Evolutionary conservation across 768 basidiomycete genomes (phyloP).

Genomic region (Boletus sp.): DNA sequence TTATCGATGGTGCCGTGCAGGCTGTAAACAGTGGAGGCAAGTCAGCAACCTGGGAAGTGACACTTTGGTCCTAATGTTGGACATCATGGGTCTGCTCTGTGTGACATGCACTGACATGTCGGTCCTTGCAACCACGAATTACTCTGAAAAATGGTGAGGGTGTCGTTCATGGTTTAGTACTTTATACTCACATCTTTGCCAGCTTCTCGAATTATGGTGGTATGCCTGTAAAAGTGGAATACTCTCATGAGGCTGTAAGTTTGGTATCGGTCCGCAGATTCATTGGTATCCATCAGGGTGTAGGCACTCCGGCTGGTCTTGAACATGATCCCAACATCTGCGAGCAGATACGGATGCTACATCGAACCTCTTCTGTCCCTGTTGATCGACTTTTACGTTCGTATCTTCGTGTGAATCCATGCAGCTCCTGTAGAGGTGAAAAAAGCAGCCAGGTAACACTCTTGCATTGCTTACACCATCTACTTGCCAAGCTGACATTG

Average conservation of each 20-base stretch:
- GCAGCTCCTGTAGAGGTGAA: slow-evolving; percentile 83
- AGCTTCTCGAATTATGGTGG: slow-evolving; percentile 98
- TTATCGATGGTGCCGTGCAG: slow-evolving; percentile 93
- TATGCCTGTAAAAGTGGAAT: slow-evolving; percentile 86
- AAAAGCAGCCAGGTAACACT: slow-evolving; percentile 66
- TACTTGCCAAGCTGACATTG: slow-evolving; percentile 2
- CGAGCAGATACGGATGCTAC: slow-evolving; percentile 88
- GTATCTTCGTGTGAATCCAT: slow-evolving; percentile 81
- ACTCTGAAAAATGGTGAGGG: slow-evolving; percentile 90
- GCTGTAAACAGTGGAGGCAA: slow-evolving; percentile 83
- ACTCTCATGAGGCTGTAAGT: slow-evolving; percentile 88
- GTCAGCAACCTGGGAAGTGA: slow-evolving; percentile 14
- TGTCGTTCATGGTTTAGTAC: not conserved
- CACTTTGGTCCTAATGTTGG: not conserved
- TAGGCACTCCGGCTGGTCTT: slow-evolving; percentile 92
- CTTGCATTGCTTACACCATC: not conserved
- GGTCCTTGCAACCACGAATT: slow-evolving; percentile 91
- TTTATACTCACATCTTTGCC: not conserved
- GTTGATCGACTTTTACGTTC: slow-evolving; percentile 97
- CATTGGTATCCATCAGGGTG: not conserved
- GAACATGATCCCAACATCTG: slow-evolving; percentile 79
- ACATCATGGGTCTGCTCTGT: slow-evolving; percentile 68
- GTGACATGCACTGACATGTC: slow-evolving; percentile 97
- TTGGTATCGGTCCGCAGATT: not conserved
- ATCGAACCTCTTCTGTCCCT: slow-evolving; percentile 87